A percentile compares a stretch with the other conserved stretches of the same genome.
Conservation (phyloP, 352 stramenopile species). For the Plasmopara viticola region DNA sequence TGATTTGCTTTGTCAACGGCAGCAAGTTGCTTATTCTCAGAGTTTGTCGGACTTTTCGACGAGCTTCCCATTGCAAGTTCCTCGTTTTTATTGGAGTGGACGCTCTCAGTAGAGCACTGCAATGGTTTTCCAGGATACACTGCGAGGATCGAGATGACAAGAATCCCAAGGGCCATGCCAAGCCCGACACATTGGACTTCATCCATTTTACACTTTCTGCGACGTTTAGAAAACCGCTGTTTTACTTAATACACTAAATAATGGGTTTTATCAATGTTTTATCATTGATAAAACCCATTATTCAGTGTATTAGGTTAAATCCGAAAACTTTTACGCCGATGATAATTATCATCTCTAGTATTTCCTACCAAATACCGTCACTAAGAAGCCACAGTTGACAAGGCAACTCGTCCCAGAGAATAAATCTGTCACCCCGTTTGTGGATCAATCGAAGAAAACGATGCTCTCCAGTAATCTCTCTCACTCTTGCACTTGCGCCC, state of each 20-base stretch:
- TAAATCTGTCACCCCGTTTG: too few relatives aligned
- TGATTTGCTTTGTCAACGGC: constrained; percentile 28
- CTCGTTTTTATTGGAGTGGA: neutral
- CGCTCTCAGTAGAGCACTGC: constrained; percentile 27
- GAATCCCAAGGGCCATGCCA: constrained; percentile 34
- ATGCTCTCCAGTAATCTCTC: neutral
- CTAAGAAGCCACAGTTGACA: too few relatives aligned
- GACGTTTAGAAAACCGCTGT: neutral
- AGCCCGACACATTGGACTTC: constrained; percentile 36
- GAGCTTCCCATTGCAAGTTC: neutral
- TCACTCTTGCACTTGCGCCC: neutral
- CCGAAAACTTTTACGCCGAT: too few relatives aligned
- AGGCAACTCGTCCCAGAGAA: too few relatives aligned
- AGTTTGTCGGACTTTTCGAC: neutral
- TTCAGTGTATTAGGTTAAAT: too few relatives aligned
- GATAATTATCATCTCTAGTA: too few relatives aligned
- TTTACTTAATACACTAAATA: too few relatives aligned
- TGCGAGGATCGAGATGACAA: constrained; percentile 35
- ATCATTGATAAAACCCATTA: too few relatives aligned
- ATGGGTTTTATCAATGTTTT: too few relatives aligned
- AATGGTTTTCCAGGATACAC: constrained; percentile 57
- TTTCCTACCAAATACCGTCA: too few relatives aligned
- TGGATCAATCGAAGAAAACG: neutral
- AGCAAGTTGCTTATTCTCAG: constrained; percentile 7
- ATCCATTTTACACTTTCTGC: constrained; percentile 23